A percentile compares a stretch with the other conserved stretches of the same genome.
Evolutionary conservation across 2,329 filamentous ascomycete genomes (phyloP).

Genomic region (Endocalyx cinctus): DNA sequence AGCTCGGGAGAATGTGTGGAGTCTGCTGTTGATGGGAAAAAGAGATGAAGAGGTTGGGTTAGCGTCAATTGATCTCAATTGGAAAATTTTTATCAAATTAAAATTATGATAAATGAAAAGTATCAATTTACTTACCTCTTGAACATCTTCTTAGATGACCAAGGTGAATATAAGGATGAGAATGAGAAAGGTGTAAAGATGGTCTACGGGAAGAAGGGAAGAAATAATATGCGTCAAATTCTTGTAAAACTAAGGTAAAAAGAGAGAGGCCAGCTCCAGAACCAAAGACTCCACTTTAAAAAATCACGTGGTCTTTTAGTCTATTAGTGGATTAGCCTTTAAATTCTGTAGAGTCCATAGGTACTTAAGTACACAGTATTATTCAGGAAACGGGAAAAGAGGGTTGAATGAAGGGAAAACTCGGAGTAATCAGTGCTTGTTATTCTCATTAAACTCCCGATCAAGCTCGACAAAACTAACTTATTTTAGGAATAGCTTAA

Average conservation of each 20-base stretch:
- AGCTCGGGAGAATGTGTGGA: slow-evolving; percentile 60
- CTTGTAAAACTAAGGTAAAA: slow-evolving; percentile 1
- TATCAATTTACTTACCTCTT: slow-evolving; percentile 62
- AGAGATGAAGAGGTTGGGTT: slow-evolving; percentile 29
- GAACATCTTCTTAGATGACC: slow-evolving; percentile 74
- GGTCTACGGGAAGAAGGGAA: slow-evolving; percentile 28
- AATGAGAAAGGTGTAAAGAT: slow-evolving; percentile 54
- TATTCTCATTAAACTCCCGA: too few species aligned
- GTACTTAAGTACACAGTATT: too few species aligned
- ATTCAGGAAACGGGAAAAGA: too few species aligned
- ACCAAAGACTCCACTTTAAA: too few species aligned
- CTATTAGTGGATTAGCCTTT: too few species aligned
- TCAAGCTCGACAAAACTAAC: too few species aligned
- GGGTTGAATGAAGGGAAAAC: too few species aligned
- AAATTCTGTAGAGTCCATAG: too few species aligned
- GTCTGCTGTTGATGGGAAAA: slow-evolving; percentile 49
- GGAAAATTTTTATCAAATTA: too few species aligned
- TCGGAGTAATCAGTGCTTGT: too few species aligned
- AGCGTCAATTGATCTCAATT: slow-evolving; percentile 52
- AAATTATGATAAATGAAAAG: slow-evolving; percentile 19
- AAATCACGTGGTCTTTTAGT: too few species aligned
- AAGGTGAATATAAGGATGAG: slow-evolving; percentile 58
- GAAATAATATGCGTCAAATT: slow-evolving; percentile 18
- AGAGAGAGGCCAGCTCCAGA: neutral
- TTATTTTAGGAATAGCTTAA: too few species aligned